Percentiles rank a stretch among this genome's conserved stretches.
phyloP scores from a whole-genome alignment of 306 rosid genomes.

The Abrus precatorius region DNA sequence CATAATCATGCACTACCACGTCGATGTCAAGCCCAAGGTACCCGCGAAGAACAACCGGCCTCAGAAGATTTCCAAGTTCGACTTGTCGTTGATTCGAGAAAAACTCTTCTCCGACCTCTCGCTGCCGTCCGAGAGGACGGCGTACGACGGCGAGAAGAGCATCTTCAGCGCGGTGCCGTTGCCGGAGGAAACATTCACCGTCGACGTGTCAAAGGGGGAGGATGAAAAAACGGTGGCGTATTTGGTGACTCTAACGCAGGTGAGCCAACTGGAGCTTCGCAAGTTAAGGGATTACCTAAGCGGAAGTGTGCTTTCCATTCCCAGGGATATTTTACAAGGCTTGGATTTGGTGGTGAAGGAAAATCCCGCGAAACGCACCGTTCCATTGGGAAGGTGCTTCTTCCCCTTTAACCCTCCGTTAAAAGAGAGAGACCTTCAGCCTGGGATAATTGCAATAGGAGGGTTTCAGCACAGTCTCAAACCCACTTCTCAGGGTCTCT shows the following conservation, averaged over 20 bases:
- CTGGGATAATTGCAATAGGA: slow-evolving; percentile 58
- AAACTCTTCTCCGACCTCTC: slow-evolving; percentile 57
- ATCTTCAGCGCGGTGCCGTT: slow-evolving; percentile 61
- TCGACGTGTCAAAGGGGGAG: slow-evolving; percentile 58
- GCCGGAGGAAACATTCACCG: slow-evolving; percentile 59
- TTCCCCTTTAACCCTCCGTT: slow-evolving; percentile 45
- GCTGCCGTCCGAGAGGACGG: slow-evolving; percentile 54
- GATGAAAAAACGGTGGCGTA: slow-evolving; percentile 48
- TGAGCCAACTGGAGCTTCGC: slow-evolving; percentile 60
- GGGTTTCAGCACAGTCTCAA: slow-evolving; percentile 78
- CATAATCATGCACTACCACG: slow-evolving; percentile 62
- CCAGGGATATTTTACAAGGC: slow-evolving; percentile 72
- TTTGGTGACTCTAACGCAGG: slow-evolving; percentile 51
- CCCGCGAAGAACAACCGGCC: slow-evolving; percentile 49
- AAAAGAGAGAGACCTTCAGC: slow-evolving; percentile 38
- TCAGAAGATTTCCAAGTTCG: slow-evolving; percentile 58
- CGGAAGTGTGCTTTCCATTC: slow-evolving; percentile 46
- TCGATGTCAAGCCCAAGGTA: slow-evolving; percentile 54
- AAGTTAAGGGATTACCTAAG: slow-evolving; percentile 63
- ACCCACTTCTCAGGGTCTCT: slow-evolving; percentile 69
- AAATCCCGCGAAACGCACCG: slow-evolving; percentile 59
- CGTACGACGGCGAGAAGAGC: slow-evolving; percentile 71
- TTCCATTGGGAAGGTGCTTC: slow-evolving; percentile 61
- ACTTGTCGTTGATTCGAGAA: slow-evolving; percentile 57
- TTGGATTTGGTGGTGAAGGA: slow-evolving; percentile 76